Evolutionary conservation across 805 yeast genomes (phyloP).

Genomic region (Blastobotrys robertii): DNA sequence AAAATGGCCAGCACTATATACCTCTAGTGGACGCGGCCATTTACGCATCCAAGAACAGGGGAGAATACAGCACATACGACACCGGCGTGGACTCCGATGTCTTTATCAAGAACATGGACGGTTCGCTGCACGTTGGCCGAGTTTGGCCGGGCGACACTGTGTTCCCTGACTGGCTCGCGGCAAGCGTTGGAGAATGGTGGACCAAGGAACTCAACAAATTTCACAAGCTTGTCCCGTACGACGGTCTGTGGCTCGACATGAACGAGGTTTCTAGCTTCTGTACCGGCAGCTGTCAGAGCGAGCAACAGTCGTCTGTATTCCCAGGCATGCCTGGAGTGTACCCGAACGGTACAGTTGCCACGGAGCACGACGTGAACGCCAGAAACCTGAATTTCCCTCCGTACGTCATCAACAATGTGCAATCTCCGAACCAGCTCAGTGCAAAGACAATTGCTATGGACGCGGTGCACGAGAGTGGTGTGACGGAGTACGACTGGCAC

Average conservation of each 20-base stretch:
- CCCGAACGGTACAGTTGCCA: not conserved
- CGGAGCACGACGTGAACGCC: conserved; percentile 12
- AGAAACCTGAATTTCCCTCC: conserved; percentile 31
- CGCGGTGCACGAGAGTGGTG: conserved; percentile 57
- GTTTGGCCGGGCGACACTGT: conserved; percentile 96
- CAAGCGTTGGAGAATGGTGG: conserved; percentile 40
- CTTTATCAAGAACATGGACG: conserved; percentile 41
- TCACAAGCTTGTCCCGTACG: conserved; percentile 44
- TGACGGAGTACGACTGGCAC: conserved; percentile 85
- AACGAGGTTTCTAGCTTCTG: conserved; percentile 69
- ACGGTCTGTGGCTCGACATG: conserved; percentile 94
- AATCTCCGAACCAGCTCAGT: conserved; percentile 44
- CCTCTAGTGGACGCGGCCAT: conserved; percentile 54
- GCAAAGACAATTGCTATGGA: conserved; percentile 86
- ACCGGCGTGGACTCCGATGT: conserved; percentile 32
- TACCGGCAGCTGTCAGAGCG: conserved; percentile 24
- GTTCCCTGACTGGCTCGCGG: conserved; percentile 81
- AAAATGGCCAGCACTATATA: conserved; percentile 70
- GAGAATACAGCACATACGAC: conserved; percentile 54
- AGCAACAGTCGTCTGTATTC: not conserved
- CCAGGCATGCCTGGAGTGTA: not conserved
- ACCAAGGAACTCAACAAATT: conserved; percentile 31
- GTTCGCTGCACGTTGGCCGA: conserved; percentile 58
- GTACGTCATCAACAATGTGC: conserved; percentile 26
- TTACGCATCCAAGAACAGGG: conserved; percentile 51